These are phyloP conservation scores for Earliella scabrosa DNA, from an alignment of 1,284 basidiomycete genomes.

Conservation along the genomic window DNA sequence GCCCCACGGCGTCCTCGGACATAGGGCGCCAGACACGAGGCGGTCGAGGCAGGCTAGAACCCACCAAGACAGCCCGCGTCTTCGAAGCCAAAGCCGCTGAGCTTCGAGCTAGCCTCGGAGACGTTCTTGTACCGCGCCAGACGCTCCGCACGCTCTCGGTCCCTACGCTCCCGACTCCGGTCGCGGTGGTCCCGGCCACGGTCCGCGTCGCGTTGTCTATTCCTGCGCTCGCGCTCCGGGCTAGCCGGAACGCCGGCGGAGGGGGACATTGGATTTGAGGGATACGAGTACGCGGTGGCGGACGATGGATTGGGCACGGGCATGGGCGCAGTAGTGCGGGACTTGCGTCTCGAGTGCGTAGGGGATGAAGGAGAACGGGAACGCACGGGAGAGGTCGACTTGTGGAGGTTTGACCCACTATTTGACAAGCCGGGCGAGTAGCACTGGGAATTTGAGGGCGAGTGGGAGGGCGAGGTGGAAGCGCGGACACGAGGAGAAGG, in stretches of 20 bases:
- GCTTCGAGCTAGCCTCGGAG: conserved; percentile 9
- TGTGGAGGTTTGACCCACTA: not conserved
- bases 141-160: conserved; percentile 20
- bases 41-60: conserved; percentile 36
- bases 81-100: conserved; percentile 21
- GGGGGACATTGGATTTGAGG: not conserved
- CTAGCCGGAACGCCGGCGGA: conserved; percentile 21
- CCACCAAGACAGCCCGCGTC: conserved; percentile 41
- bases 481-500: conserved; percentile 26
- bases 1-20: not conserved
- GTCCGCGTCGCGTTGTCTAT: conserved; percentile 17
- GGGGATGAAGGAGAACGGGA: conserved; percentile 24
- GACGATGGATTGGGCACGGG: conserved; percentile 16
- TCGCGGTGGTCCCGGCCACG: conserved; percentile 22
- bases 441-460: conserved; percentile 10
- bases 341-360: conserved; percentile 20
- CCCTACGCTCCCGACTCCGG: conserved; percentile 29
- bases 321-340: conserved; percentile 9
- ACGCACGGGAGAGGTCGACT: conserved; percentile 19
- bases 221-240: conserved; percentile 25
- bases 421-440: conserved; percentile 20
- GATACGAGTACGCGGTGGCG: conserved; percentile 4
- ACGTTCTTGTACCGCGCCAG: conserved; percentile 32
- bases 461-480: conserved; percentile 11
- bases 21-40: not conserved